Base-by-base conservation (phyloP, 2,329 filamentous ascomycete genomes). In the Apiospora kogelbergensis region DNA sequence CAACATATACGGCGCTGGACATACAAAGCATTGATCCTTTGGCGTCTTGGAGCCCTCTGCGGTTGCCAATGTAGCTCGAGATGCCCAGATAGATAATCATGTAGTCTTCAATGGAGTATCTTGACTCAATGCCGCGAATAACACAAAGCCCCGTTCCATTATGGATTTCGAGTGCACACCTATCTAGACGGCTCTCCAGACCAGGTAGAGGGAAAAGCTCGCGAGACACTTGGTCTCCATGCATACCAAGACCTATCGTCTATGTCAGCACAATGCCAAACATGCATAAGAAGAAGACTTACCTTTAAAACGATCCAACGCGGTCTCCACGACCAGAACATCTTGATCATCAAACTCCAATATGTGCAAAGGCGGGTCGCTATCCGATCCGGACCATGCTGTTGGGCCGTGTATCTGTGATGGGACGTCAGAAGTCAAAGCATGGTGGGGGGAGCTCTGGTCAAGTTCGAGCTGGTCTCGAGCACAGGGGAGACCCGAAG, bases 1-100 rank as follows among this genome's bases (percentile, higher is more conserved):
- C 22, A 11, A 7, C 7, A 33, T 33, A 33, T 3, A 4, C 40
- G 45, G 11, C 3, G 5, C 17, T 13, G 9, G 24, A 77, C 82
- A 72, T 78, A 85, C 84, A 80, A 20, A 86, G 72, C 73, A 86
- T 81, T 44, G 82, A 81, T 13, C 84, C 84, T 57, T 81, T 82
- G n/a, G 79, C 78, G 68, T 83, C 82, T 68, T 88, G 86, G 2
- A 84, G 72, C 2, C 86, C 86, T 46, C 87, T 82, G 63, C 84
- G 80, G 45, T 85, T 81, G 1, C 85, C 88, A 65, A 91, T 82
- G 72, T 90, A 84, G 68, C 82, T 84, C 0, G 88, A 82, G 13
- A 91, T 77, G 0, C 86, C 89, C 5, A 89, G 81, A 72, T 87
- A 90, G 57, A 89, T 79, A 6, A 84, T 80, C 20, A 86, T 77